Evolutionary conservation across 495 filamentous ascomycete genomes (phyloP).

Genomic region (Letharia lupina): DNA sequence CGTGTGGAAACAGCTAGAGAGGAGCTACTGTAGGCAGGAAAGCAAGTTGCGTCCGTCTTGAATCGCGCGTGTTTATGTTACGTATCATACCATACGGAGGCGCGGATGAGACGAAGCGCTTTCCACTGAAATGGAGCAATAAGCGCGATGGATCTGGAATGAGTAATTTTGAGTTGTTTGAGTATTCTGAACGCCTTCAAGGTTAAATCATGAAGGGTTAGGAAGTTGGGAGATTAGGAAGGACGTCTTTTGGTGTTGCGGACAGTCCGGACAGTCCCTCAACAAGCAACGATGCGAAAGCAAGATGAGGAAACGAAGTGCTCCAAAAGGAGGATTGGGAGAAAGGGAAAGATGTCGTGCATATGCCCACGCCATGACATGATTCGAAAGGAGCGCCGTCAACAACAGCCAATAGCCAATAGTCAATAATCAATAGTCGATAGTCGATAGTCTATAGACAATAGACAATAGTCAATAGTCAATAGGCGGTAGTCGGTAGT

Average conservation of each 20-base stretch:
- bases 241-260: neutral
- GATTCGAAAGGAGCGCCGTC: neutral
- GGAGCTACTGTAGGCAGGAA: constrained; percentile 24
- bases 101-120: constrained; percentile 16
- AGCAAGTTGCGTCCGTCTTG: constrained; percentile 16
- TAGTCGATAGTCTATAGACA: too few relatives aligned
- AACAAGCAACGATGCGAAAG: neutral
- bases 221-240: neutral
- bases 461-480: too few relatives aligned
- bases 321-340: neutral
- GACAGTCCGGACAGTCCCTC: neutral
- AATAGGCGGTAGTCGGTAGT: too few relatives aligned
- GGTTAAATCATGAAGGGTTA: too few relatives aligned
- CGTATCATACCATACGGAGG: constrained; percentile 14
- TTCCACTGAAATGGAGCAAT: neutral
- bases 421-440: too few relatives aligned
- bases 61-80: constrained; percentile 17
- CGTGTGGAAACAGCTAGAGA: constrained; percentile 13
- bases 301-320: neutral
- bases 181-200: too few relatives aligned
- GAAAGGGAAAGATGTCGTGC: neutral
- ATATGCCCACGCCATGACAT: neutral
- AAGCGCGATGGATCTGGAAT: constrained; percentile 11
- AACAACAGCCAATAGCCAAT: too few relatives aligned
- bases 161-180: too few relatives aligned